Evolutionary conservation across 179 eudicot genomes (phyloP), one percentile per base, ranked within the genome.

Genomic region (Silene noctiflora): DNA sequence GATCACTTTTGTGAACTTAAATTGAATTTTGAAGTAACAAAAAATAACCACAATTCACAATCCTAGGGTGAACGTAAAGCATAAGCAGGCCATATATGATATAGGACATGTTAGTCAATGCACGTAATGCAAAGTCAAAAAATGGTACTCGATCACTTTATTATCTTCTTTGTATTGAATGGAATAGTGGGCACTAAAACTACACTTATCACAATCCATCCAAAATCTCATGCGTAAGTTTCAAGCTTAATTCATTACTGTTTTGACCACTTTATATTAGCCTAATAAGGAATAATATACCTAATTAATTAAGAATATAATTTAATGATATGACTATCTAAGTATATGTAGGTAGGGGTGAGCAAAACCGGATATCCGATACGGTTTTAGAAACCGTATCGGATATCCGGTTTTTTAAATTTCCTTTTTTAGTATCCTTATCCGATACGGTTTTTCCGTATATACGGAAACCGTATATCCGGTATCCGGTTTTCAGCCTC

Each of bases 41-140:
- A 56, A 20, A 72, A n/a, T 72, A 27, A 56, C 29, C 46, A 51
- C 20, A 27, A 53, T 46, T 55, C 46, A 51, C 20, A 27, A 53
- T 46, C 16, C 5, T 19, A 27, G 63, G 61, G 62, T 58, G 48
- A 73, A 59, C 67, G 76, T 73, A 59, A 73, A 73, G 76, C 67
- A 73, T 73, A 59, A 69, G 73, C 60, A 21, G 19, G 4, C 53
- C 63, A 59, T 20, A 22, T 39, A 39, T 39, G 1, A 39, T 39
- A 39, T 2, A 35, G 2, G 7, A 35, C 6, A 19, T 59, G 76
- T 73, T 51, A 67, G 67, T 73, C 76, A 73, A 73, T 59, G 20
- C 5, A 5, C 12, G 2, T n/a, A 20, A 22, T 24, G 11, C 4
- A 0, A 48, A 71, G 74, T 71, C 74, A 71, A 53, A 53, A 19